phyloP scores from a whole-genome alignment of 495 filamentous ascomycete genomes.

The Rostrohypoxylon terebratum region DNA sequence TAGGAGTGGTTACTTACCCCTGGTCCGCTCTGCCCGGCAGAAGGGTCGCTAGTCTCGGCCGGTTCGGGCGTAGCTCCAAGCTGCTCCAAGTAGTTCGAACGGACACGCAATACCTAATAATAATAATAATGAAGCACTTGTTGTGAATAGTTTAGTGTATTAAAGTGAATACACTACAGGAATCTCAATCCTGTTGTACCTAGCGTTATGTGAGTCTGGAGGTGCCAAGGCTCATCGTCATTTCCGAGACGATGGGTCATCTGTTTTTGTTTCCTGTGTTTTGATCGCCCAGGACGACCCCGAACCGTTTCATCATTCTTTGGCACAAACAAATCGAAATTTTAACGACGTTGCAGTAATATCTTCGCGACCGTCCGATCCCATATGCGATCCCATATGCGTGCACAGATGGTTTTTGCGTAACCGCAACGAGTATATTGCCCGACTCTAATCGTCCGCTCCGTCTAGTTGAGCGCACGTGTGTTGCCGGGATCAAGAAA shows the following conservation, averaged over 20 bases:
- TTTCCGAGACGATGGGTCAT: slow-evolving; percentile 43
- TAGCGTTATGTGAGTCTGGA: slow-evolving; percentile 4
- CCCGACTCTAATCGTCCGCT: slow-evolving; percentile 8
- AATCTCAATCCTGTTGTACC: no score
- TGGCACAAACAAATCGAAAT: slow-evolving; percentile 24
- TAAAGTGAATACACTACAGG: no score
- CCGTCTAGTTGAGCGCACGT: background rate
- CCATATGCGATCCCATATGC: slow-evolving; percentile 1
- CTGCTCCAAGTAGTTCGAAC: background rate
- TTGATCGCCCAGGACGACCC: slow-evolving; percentile 21
- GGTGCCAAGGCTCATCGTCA: slow-evolving; percentile 46
- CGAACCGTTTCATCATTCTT: slow-evolving; percentile 33
- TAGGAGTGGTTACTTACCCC: slow-evolving; percentile 1
- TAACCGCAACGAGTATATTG: slow-evolving; percentile 18
- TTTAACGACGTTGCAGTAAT: slow-evolving; percentile 37
- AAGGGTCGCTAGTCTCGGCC: slow-evolving; percentile 39
- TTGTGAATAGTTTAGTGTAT: no score
- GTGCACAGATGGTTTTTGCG: slow-evolving; percentile 17
- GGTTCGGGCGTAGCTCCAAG: slow-evolving; percentile 32
- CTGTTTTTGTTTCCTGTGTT: slow-evolving; percentile 5
- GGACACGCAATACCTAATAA: background rate
- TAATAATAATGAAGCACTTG: no score
- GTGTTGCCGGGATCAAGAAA: background rate
- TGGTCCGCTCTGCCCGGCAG: slow-evolving; percentile 29
- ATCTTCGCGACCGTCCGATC: background rate